Evolutionary conservation across 306 rosid genomes (phyloP), one percentile per base, ranked within the genome.

Genomic region (Cicer pinnatifidum): DNA sequence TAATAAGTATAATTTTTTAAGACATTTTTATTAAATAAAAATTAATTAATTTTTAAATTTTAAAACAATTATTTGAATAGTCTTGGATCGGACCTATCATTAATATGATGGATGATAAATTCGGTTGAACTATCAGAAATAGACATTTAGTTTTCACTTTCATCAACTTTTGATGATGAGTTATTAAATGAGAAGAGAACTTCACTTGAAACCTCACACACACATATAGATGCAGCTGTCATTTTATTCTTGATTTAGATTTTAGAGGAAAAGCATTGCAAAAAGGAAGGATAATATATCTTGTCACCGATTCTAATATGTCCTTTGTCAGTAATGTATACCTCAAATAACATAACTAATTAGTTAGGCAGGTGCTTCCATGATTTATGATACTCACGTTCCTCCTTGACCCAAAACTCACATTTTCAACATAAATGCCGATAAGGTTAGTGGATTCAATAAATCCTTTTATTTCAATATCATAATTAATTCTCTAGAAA

Each of bases 361-460:
- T 45, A 60, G 77, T 69, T 63, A 13, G 82, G 48, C 40, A 41
- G 46, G 57, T 62, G 20, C 12, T 15, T 5, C 8, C 13, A 28
- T 13, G 48, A 51, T 79, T 70, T 70, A 76, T 80, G 76, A 35
- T 12, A n/a, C 2, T 76, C 76, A 60, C 70, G 50, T 79, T 80
- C 40, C 10, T 19, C 60, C 51, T 41, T 11, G 16, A 35, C 61
- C 51, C 11, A 61, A 73, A 78, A 62, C 3, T 37, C 58, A 67
- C 76, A 51, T 35, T 37, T 51, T 37, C 12, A 78, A 53, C 77
- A 73, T 78, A 33, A 73, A 73, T 68, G 80, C 63, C 16, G 15
- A 11, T 51, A 20, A 50, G 56, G 64, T 53, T 59, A 37, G 20
- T 59, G 17, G 72, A 41, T 8, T 65, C 47, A 44, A 0, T 40